Percentiles rank a stretch among this genome's conserved stretches.
phyloP scores from a whole-genome alignment of 805 yeast genomes.

The Tetrapisispora iriomotensis region DNA sequence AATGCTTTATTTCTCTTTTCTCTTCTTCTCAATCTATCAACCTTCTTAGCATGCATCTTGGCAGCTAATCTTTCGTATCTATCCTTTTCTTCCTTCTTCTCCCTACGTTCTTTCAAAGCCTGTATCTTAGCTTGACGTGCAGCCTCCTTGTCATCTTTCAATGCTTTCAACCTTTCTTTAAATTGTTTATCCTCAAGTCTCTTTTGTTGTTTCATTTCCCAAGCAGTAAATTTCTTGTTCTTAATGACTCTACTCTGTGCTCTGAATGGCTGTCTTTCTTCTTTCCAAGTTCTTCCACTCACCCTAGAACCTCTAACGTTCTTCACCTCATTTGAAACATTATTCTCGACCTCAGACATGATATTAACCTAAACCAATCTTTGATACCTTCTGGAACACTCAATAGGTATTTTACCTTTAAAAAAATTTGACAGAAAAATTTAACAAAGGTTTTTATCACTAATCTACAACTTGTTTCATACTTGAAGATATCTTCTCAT shows the following conservation, averaged over 20 bases:
- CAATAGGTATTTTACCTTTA: no score
- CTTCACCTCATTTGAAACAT: conserved; percentile 1
- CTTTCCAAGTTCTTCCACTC: conserved; percentile 70
- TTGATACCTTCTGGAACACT: no score
- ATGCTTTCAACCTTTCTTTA: conserved; percentile 57
- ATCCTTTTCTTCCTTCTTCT: conserved; percentile 78
- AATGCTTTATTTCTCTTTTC: conserved; percentile 93
- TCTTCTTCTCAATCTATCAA: conserved; percentile 78
- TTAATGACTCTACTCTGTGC: conserved; percentile 50
- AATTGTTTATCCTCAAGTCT: conserved; percentile 54
- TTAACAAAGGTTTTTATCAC: no score
- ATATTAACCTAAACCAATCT: background rate
- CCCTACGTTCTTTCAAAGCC: conserved; percentile 61
- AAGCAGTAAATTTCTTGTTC: conserved; percentile 37
- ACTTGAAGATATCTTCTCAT: no score
- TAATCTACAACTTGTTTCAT: no score
- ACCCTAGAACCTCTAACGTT: conserved; percentile 38
- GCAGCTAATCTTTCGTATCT: conserved; percentile 73
- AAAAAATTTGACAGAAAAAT: no score
- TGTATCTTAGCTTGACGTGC: conserved; percentile 44
- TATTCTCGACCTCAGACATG: background rate
- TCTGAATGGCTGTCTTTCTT: conserved; percentile 56
- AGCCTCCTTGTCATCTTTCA: conserved; percentile 70
- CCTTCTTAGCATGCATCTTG: conserved; percentile 86
- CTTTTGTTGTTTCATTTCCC: conserved; percentile 59